Percentiles rank a stretch among this genome's conserved stretches.
phyloP scores from a whole-genome alignment of 345 rosid species.

The Viola odorata region DNA sequence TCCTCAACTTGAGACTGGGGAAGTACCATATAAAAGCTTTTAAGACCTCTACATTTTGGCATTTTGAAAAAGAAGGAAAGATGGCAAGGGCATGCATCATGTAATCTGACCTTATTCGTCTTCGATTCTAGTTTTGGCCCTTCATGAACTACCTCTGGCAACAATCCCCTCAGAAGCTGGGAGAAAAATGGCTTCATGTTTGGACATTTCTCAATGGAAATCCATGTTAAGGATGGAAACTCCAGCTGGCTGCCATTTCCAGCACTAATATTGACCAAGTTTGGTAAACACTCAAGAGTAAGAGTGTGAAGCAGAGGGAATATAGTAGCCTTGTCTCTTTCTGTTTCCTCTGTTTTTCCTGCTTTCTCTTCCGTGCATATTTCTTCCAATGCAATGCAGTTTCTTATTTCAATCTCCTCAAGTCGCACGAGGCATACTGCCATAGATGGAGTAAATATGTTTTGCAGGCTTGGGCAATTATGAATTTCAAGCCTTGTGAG shows the following conservation, averaged over 20 bases:
- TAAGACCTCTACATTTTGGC: no score
- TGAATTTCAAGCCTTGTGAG: not conserved
- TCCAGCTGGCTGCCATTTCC: not conserved
- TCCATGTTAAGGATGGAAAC: not conserved
- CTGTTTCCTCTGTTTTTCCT: not conserved
- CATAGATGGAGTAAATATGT: not conserved
- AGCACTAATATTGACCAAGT: not conserved
- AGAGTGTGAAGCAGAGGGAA: slow-evolving; percentile 1
- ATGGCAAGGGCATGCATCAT: no score
- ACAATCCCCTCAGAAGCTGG: no score
- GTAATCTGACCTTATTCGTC: slow-evolving; percentile 2
- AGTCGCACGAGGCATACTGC: not conserved
- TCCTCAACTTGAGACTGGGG: no score
- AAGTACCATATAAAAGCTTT: no score
- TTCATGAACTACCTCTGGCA: not conserved
- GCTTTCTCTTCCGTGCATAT: not conserved
- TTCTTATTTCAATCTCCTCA: not conserved
- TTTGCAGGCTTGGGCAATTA: not conserved
- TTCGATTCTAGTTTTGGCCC: not conserved
- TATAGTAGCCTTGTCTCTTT: not conserved
- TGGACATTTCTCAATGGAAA: slow-evolving; percentile 1
- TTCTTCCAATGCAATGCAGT: not conserved
- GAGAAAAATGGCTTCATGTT: not conserved
- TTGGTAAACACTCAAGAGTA: not conserved
- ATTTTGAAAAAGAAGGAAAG: no score